Percentiles rank a stretch among this genome's conserved stretches.
Conservation (phyloP, 2,329 filamentous ascomycete species). For the Bipolaris zeicola region DNA sequence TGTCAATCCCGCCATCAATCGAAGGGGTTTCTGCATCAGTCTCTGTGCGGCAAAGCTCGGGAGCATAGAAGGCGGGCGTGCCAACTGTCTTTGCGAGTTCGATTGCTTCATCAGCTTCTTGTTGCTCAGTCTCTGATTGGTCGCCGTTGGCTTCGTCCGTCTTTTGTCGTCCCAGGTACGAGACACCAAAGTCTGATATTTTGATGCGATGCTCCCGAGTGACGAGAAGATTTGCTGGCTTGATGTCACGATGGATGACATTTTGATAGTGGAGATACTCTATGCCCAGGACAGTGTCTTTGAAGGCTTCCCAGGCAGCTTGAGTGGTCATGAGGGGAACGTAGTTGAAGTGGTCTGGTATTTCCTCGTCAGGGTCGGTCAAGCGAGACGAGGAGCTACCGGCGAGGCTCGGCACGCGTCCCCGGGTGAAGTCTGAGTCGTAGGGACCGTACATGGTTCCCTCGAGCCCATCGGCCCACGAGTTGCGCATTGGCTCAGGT, state of each 20-base stretch:
- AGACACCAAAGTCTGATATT: constrained; percentile 98
- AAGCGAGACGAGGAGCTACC: constrained; percentile 71
- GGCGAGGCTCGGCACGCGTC: constrained; percentile 78
- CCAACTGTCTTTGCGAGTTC: constrained; percentile 98
- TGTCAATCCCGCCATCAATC: constrained; percentile 91
- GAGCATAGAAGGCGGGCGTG: constrained; percentile 96
- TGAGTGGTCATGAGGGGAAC: constrained; percentile 91
- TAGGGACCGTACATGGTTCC: constrained; percentile 80
- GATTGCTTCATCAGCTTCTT: constrained; percentile 87
- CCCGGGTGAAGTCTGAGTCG: constrained; percentile 62
- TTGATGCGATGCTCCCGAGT: constrained; percentile 86
- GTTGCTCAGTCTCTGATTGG: constrained; percentile 79
- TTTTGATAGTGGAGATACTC: constrained; percentile 75
- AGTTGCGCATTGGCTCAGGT: constrained; percentile 24
- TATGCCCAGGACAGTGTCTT: constrained; percentile 89
- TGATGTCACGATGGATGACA: constrained; percentile 59
- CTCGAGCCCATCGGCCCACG: constrained; percentile 64
- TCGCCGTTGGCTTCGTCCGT: constrained; percentile 76
- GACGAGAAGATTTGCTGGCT: constrained; percentile 82
- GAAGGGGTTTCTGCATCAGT: constrained; percentile 68
- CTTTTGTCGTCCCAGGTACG: constrained; percentile 89
- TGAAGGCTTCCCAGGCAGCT: constrained; percentile 81
- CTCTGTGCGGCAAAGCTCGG: constrained; percentile 92
- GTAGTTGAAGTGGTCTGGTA: constrained; percentile 87
- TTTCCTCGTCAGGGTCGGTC: constrained; percentile 56